These are phyloP conservation scores for Ophiostoma sp. DNA, from an alignment of 2,329 filamentous ascomycete species.

Conservation along the genomic window DNA sequence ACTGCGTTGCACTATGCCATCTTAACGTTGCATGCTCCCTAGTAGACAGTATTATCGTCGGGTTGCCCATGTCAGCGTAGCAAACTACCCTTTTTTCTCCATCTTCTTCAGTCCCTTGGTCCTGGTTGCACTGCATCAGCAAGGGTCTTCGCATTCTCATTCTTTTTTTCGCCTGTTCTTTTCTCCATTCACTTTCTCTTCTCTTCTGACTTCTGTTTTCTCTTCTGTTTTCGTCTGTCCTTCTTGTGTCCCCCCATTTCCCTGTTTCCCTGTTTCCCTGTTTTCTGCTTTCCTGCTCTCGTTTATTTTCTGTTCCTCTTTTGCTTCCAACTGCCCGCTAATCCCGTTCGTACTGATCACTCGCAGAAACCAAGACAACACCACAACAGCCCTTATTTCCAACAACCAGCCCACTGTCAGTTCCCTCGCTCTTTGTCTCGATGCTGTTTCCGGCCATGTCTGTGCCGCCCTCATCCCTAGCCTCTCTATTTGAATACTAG, in stretches of 20 bases:
- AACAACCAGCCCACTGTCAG: not conserved
- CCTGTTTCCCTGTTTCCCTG: not conserved
- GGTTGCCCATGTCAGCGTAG: not conserved
- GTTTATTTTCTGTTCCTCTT: not conserved
- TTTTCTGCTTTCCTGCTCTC: no score
- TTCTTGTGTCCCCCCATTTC: not conserved
- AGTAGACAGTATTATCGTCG: not conserved
- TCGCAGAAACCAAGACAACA: not conserved
- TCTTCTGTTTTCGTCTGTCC: not conserved
- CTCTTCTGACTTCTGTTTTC: not conserved
- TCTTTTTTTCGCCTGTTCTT: not conserved
- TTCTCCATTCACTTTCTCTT: not conserved
- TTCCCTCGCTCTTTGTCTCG: not conserved
- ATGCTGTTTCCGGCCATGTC: slow-evolving; percentile 9
- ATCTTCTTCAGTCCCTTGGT: not conserved
- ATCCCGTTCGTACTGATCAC: not conserved
- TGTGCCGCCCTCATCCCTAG: not conserved
- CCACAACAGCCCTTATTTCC: not conserved
- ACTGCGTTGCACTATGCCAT: not conserved
- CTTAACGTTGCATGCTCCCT: not conserved
- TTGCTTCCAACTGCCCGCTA: not conserved
- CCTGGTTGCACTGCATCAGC: not conserved
- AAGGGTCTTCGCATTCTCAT: not conserved
- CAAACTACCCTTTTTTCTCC: not conserved
- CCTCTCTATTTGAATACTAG: not conserved